Percentiles rank a stretch among this genome's conserved stretches.
Conservation (phyloP, 768 basidiomycete genomes). For the Termitomyces sp. region DNA sequence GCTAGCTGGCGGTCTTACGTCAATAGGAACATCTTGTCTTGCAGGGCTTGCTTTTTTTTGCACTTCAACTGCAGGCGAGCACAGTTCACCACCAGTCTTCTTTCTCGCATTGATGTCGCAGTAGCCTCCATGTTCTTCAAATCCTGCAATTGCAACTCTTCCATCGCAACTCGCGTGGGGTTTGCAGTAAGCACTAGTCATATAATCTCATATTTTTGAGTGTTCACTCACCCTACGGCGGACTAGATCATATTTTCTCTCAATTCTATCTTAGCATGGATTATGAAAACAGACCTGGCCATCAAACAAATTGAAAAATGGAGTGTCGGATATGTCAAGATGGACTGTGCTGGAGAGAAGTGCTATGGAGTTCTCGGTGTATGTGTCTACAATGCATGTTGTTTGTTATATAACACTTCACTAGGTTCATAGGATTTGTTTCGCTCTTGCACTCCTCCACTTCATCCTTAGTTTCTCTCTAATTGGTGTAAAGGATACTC, state of each 20-base stretch:
- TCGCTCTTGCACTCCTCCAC: conserved; percentile 89
- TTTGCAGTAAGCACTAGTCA: conserved; percentile 65
- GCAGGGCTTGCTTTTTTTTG: conserved; percentile 82
- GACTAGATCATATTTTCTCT: conserved; percentile 87
- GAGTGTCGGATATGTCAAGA: conserved; percentile 97
- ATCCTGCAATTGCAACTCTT: conserved; percentile 98
- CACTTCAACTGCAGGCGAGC: conserved; percentile 76
- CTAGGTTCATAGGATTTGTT: conserved; percentile 93
- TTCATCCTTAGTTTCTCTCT: conserved; percentile 72
- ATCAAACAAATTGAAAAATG: conserved; percentile 86
- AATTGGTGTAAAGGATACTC: conserved; percentile 84
- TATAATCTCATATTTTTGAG: no score
- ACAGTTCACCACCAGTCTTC: not conserved
- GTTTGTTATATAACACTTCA: conserved; percentile 1
- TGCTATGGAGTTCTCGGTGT: conserved; percentile 97
- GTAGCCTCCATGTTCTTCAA: conserved; percentile 95
- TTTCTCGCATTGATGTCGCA: conserved; percentile 9
- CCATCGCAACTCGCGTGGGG: conserved; percentile 94
- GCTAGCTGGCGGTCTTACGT: conserved; percentile 57
- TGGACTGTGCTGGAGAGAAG: conserved; percentile 89
- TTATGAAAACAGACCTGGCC: conserved; percentile 88
- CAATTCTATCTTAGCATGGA: conserved; percentile 94
- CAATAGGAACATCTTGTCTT: conserved; percentile 79
- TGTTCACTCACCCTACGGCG: not conserved
- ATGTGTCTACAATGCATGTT: conserved; percentile 20